These are phyloP conservation scores for Trifolium pratense DNA, from an alignment of 306 rosid species.

Conservation along the genomic window DNA sequence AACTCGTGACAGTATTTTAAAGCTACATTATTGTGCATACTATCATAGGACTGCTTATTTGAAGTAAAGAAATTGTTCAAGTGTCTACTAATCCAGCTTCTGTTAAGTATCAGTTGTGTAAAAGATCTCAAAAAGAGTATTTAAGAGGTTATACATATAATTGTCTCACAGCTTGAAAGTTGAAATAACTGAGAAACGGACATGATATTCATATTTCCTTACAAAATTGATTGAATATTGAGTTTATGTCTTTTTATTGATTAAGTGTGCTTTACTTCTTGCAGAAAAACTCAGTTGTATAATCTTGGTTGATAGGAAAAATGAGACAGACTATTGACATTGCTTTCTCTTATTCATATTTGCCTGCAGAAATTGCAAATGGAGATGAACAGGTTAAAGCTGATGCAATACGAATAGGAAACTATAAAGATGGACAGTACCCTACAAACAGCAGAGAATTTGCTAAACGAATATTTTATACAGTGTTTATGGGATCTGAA, in stretches of 20 bases:
- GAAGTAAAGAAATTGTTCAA: slow-evolving; percentile 13
- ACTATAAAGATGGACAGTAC: slow-evolving; percentile 79
- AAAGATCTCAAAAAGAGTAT: slow-evolving; percentile 8
- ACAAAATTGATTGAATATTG: slow-evolving; percentile 31
- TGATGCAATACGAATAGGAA: slow-evolving; percentile 89
- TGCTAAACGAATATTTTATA: slow-evolving; percentile 83
- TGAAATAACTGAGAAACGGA: not conserved
- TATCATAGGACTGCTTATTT: slow-evolving; percentile 6
- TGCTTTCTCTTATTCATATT: slow-evolving; percentile 37
- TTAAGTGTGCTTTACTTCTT: slow-evolving; percentile 16
- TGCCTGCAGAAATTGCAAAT: slow-evolving; percentile 73
- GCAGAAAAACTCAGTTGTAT: slow-evolving; percentile 32
- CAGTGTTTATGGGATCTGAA: slow-evolving; percentile 95
- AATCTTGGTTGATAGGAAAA: slow-evolving; percentile 7
- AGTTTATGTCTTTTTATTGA: slow-evolving; percentile 9
- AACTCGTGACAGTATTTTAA: slow-evolving; percentile 19
- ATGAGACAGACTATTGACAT: not conserved
- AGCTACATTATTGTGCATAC: slow-evolving; percentile 12
- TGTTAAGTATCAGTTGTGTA: not conserved
- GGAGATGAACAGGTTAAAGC: slow-evolving; percentile 94
- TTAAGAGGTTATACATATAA: slow-evolving; percentile 11
- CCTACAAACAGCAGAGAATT: slow-evolving; percentile 93
- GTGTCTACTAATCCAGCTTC: slow-evolving; percentile 28
- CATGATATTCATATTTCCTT: slow-evolving; percentile 29
- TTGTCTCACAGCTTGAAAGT: slow-evolving; percentile 12